These are phyloP conservation scores for Chrysanthemum makinoi DNA, from an alignment of 129 eudicot species.

Conservation along the genomic window DNA sequence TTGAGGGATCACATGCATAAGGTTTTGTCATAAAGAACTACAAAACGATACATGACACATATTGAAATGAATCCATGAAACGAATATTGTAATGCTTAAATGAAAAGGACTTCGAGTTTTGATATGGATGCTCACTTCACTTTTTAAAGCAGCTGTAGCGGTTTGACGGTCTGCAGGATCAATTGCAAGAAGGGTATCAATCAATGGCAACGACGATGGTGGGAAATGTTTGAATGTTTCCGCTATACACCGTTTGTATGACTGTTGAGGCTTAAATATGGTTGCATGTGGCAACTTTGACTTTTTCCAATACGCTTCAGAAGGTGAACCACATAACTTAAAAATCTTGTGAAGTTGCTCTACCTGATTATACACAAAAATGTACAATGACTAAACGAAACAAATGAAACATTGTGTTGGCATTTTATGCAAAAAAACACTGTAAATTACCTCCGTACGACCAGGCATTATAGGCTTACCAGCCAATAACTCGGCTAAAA, in stretches of 20 bases:
- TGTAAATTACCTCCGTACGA: conserved; percentile 76
- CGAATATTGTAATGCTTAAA: neutral
- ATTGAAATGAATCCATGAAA: neutral
- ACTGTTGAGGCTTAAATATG: conserved; percentile 67
- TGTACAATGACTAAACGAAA: neutral
- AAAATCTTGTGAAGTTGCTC: conserved; percentile 87
- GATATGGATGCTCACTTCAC: conserved; percentile 51
- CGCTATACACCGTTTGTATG: conserved; percentile 62
- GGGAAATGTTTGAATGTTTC: conserved; percentile 71
- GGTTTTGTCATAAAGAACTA: conserved; percentile 90
- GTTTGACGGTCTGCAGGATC: conserved; percentile 77
- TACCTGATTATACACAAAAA: conserved; percentile 36
- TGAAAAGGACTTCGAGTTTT: neutral
- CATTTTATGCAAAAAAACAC: neutral
- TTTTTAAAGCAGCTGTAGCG: conserved; percentile 69
- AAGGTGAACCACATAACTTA: conserved; percentile 85
- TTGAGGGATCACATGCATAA: conserved; percentile 89
- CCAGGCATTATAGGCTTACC: conserved; percentile 99
- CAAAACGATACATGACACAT: conserved; percentile 8
- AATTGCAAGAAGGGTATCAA: conserved; percentile 79
- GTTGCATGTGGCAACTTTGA: conserved; percentile 85
- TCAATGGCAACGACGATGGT: conserved; percentile 62
- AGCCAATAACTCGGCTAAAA: conserved; percentile 87
- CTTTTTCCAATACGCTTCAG: conserved; percentile 85
- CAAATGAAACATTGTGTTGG: neutral